A percentile compares a stretch with the other conserved stretches of the same genome.
These are phyloP conservation scores for Punica granatum DNA, from an alignment of 345 rosid genomes.

Conservation along the genomic window DNA sequence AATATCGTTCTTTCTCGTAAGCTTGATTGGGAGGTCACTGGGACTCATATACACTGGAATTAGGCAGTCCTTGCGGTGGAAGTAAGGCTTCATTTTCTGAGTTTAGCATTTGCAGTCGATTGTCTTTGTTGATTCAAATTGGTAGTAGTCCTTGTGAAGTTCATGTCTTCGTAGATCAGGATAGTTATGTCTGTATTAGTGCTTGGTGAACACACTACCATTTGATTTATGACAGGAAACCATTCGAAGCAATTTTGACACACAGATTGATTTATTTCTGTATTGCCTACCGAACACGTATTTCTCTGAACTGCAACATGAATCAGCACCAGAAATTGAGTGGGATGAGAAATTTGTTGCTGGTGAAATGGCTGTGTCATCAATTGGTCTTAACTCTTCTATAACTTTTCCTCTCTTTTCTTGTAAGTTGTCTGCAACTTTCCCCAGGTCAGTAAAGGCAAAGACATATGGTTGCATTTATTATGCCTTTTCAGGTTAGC, in stretches of 20 bases:
- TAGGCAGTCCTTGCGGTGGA: conserved; percentile 88
- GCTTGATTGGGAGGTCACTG: conserved; percentile 80
- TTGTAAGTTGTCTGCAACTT: neutral
- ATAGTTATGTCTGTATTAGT: neutral
- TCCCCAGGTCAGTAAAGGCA: neutral
- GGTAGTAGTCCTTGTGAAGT: neutral
- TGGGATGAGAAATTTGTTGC: neutral
- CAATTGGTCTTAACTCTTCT: neutral
- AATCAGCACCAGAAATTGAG: neutral
- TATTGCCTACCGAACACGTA: neutral
- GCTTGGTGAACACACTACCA: neutral
- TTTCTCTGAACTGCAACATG: neutral
- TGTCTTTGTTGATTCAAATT: neutral
- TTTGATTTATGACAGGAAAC: neutral
- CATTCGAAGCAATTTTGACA: conserved; percentile 4
- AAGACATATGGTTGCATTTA: neutral
- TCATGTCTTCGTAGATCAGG: neutral
- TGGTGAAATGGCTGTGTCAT: neutral
- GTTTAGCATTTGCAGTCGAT: neutral
- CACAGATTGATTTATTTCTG: neutral
- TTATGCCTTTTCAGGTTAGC: neutral
- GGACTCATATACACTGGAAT: conserved; percentile 89
- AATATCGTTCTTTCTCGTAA: conserved; percentile 76
- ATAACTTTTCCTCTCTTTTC: neutral
- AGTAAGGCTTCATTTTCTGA: conserved; percentile 29